phyloP scores from a whole-genome alignment of 768 basidiomycete species.

The Termitomyces sp. region DNA sequence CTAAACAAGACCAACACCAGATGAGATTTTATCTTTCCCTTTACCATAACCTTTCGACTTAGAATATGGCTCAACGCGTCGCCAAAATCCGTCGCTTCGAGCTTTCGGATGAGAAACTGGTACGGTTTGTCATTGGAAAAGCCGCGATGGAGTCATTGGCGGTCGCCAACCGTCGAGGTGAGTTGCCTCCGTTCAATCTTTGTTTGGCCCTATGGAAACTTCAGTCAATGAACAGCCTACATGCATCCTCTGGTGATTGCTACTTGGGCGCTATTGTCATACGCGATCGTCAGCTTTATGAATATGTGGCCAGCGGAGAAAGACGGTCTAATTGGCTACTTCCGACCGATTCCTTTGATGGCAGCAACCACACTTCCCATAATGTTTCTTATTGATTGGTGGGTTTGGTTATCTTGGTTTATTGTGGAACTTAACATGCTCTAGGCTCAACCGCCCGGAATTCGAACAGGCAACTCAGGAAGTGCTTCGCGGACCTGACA shows the following conservation, averaged over 20 bases:
- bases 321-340: slow-evolving; percentile 42
- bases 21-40: slow-evolving; percentile 3
- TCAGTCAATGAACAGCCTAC: slow-evolving; percentile 36
- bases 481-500: slow-evolving; percentile 51
- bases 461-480: slow-evolving; percentile 54
- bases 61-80: slow-evolving; percentile 33
- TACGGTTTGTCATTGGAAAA: slow-evolving; percentile 63
- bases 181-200: slow-evolving; percentile 11
- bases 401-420: slow-evolving; percentile 11
- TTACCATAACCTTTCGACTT: neutral
- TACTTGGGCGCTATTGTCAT: slow-evolving; percentile 58
- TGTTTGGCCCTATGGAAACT: slow-evolving; percentile 3
- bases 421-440: neutral
- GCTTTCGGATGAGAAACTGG: slow-evolving; percentile 49
- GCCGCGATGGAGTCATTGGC: slow-evolving; percentile 64
- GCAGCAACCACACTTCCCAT: slow-evolving; percentile 58
- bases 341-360: slow-evolving; percentile 62
- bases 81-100: slow-evolving; percentile 52
- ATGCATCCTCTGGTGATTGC: slow-evolving; percentile 53
- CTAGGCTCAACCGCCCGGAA: slow-evolving; percentile 64
- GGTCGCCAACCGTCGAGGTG: slow-evolving; percentile 59
- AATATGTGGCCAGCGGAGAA: slow-evolving; percentile 60
- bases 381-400: slow-evolving; percentile 72
- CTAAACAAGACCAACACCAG: neutral
- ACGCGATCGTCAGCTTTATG: slow-evolving; percentile 53